A percentile compares a stretch with the other conserved stretches of the same genome.
Evolutionary conservation across 2,329 filamentous ascomycete species (phyloP).

Genomic region (Curvularia eragrostidis): DNA sequence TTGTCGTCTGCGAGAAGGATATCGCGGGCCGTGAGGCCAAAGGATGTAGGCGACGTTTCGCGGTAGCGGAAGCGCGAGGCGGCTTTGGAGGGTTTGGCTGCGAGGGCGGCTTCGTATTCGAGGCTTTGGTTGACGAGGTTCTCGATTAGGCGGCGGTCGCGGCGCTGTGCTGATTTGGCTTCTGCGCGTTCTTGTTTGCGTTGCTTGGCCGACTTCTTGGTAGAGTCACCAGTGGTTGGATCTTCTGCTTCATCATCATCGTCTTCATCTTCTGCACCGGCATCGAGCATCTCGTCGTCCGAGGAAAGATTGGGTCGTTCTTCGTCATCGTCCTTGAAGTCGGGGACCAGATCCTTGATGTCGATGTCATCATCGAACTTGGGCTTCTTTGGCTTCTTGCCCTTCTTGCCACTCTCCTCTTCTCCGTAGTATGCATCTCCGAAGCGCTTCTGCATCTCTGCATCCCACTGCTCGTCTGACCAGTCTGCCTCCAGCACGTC

Average conservation of each 20-base stretch:
- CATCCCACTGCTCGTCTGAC: constrained; percentile 88
- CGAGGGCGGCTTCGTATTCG: constrained; percentile 70
- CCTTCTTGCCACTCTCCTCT: constrained; percentile 42
- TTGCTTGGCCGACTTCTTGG: constrained; percentile 55
- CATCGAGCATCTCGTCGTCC: constrained; percentile 50
- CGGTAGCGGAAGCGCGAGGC: constrained; percentile 81
- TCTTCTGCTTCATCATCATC: constrained; percentile 37
- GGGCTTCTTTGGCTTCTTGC: constrained; percentile 76
- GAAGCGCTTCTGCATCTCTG: constrained; percentile 87
- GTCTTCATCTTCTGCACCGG: constrained; percentile 52
- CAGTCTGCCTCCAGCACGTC: constrained; percentile 85
- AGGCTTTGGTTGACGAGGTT: constrained; percentile 83
- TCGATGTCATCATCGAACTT: constrained; percentile 98
- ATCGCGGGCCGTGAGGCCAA: constrained; percentile 87
- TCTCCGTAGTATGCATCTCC: constrained; percentile 86
- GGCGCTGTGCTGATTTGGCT: constrained; percentile 74
- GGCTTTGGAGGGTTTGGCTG: constrained; percentile 57
- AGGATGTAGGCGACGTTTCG: constrained; percentile 87
- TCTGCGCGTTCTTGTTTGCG: constrained; percentile 57
- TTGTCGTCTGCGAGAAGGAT: constrained; percentile 89
- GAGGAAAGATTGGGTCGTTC: constrained; percentile 74
- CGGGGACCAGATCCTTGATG: constrained; percentile 88
- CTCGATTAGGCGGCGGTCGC: constrained; percentile 84
- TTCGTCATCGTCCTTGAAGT: constrained; percentile 78
- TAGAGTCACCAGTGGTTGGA: constrained; percentile 21